Base-by-base conservation (phyloP, 2,329 filamentous ascomycete genomes). In the Dactylellina sp. region DNA sequence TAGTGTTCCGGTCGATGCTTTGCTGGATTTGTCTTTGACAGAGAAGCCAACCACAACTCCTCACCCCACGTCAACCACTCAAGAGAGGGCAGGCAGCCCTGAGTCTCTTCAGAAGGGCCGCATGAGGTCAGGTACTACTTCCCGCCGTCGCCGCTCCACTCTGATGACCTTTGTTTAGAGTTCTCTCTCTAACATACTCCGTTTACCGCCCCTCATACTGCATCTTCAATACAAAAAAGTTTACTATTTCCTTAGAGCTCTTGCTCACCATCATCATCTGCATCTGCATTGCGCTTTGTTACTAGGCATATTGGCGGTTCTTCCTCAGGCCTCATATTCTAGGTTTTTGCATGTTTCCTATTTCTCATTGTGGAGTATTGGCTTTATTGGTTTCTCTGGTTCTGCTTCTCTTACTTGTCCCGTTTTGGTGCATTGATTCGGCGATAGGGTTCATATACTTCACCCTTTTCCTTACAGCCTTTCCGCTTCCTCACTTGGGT, bases 351-450 rank as follows among this genome's bases (percentile, higher is more conserved):
- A 68, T 60, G 60, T 68, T 60, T 60, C 53, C 52, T 42, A 66
- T 66, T 16, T 68, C 61, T 65, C 61, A 28, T 42, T 57, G 42
- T n/a, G 70, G 70, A 74, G 70, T 74, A 55, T 56, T 53, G 68
- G 68, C 60, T 60, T 47, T 65, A 47, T 49, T 53, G 60, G 60
- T 50, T 59, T 56, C 56, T 25, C 60, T 65, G 68, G 61, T 65
- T 64, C 42, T 60, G 32, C 22, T 57, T 61, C 59, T 61, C 59
- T 49, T 65, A 11, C 57, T 65, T 65, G 62, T 61, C 55, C 42
- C 49, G 24, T 66, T n/a, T 32, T 28, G 70, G 61, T 74, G 70
- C 70, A 74, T 74, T 72, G 70, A 61, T 65, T 66, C 61, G 70
- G 70, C 70, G 70, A 74, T 62, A 74, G 70, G 70, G 65, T 62